Base-by-base conservation (phyloP, 495 filamentous ascomycete species). In the Daldinia caldariorum region DNA sequence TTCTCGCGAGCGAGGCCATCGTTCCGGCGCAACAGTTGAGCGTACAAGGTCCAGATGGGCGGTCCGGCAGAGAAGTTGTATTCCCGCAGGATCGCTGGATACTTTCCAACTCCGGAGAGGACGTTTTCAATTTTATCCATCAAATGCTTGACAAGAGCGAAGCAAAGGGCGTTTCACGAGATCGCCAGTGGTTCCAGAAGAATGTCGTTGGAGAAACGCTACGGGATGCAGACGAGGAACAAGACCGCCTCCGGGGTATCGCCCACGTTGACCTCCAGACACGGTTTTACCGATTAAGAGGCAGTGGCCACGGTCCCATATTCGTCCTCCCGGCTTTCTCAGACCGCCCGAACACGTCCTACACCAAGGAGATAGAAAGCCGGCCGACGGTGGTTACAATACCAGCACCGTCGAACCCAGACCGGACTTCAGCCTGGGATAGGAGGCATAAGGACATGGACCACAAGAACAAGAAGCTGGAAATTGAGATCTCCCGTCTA, bases 61-160 rank as follows among this genome's bases (percentile, higher is more conserved):
- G 78, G 5, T 64, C 69, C 3, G 82, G 80, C 0, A 71, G 81
- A 57, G 77, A 79, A 45, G 67, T 84, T 31, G 79, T 79, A 6
- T 83, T 78, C 60, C 82, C 83, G 3, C 84, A 87, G 74, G 84
- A 86, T 68, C 74, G 79, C 29, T 87, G 78, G 72, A 73, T 87
- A n/a, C 74, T 87, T 5, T 83, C 76, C 38, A 86, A 86, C 64
- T 76, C 80, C 0, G 83, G 83, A 8, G 81, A 83, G 41, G 84
- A 85, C 61, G 74, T 85, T 1, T 83, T 79, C 37, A 59, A 58
- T 10, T 77, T 76, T 45, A 63, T 87, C 39, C 81, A 84, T 64
- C 53, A 54, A 29, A 58, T 83, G 61, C 79, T 87, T n/a, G 81
- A 83, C 61, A 72, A 75, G 66, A 77, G 77, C 41, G 84, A 87